Evolutionary conservation across 2,329 filamentous ascomycete genomes (phyloP).

Genomic region (Botrytis fabae): DNA sequence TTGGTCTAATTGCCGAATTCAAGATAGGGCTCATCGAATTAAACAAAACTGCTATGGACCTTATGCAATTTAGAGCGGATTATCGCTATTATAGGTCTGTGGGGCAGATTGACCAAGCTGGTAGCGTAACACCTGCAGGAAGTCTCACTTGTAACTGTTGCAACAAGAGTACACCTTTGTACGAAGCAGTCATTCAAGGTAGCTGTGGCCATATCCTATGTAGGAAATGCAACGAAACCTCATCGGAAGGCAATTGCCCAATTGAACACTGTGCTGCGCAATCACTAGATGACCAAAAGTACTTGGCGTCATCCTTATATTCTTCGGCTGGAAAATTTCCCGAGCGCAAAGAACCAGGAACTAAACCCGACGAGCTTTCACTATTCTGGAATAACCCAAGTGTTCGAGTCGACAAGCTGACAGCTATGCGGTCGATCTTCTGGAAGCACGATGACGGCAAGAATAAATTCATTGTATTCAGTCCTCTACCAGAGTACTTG

Average conservation of each 20-base stretch:
- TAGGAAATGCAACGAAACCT: background rate
- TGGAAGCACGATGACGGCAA: constrained; percentile 1
- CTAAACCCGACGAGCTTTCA: background rate
- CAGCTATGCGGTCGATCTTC: background rate
- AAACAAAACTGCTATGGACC: background rate
- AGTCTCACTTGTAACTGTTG: background rate
- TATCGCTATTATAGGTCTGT: constrained; percentile 6
- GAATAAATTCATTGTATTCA: constrained; percentile 8
- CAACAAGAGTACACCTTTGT: background rate
- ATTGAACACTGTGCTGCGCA: background rate
- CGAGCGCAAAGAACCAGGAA: background rate
- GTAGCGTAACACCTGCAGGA: background rate
- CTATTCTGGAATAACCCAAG: constrained; percentile 1
- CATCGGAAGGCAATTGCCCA: background rate
- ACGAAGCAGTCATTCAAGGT: constrained; percentile 1
- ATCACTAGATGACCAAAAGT: background rate
- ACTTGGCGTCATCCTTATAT: background rate
- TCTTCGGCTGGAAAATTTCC: background rate
- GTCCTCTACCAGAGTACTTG: background rate
- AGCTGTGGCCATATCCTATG: constrained; percentile 1
- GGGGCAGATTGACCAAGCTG: background rate
- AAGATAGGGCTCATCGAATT: background rate
- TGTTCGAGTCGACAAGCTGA: background rate
- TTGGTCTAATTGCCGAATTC: background rate
- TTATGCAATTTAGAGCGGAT: background rate